Evolutionary conservation across 2,329 filamentous ascomycete genomes (phyloP), one percentile per base, ranked within the genome.

Genomic region (Phyllosticta ampelicida): DNA sequence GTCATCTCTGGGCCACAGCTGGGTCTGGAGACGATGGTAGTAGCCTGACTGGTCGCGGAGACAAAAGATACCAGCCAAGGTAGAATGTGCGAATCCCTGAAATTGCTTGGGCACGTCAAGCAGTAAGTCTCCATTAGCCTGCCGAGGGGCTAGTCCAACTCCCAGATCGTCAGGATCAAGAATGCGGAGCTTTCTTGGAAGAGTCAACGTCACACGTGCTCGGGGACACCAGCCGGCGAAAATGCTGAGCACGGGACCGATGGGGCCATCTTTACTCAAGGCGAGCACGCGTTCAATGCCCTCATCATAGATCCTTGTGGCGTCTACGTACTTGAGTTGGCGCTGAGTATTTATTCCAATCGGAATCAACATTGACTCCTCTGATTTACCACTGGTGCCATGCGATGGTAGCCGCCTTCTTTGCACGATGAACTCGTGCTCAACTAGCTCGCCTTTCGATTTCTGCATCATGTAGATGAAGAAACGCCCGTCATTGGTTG

Each of bases 401-500:
- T 68, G 67, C 9, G 65, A 64, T 26, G 66, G 65, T 16, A 72
- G 60, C 16, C 69, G 63, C 61, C 69, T 71, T n/a, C 70, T 65
- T 2, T 67, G 67, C 20, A 74, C 66, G 9, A 67, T 65, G 19
- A 73, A 63, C 52, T 73, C 71, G 51, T 68, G 68, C 50, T 73
- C 69, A 1, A 74, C 59, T 2, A 70, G 70, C 36, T 66, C 61
- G 49, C 63, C 61, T 21, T 69, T 61, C 20, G 70, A 67, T 10
- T 65, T 60, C 57, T 73, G 68, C 21, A 68, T 64, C 53, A 74
- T 70, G 60, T 73, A 72, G 13, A 74, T 48, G 58, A 68, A 72
- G 11, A 72, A 56, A 29, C 67, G 70, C n/a, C 71, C 64, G 53
- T 72, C 69, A 55, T 51, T 55, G 9, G 28, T 29, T 11, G 72